Evolutionary conservation across 2,329 filamentous ascomycete species (phyloP).

Genomic region (Apiospora pterosperma): DNA sequence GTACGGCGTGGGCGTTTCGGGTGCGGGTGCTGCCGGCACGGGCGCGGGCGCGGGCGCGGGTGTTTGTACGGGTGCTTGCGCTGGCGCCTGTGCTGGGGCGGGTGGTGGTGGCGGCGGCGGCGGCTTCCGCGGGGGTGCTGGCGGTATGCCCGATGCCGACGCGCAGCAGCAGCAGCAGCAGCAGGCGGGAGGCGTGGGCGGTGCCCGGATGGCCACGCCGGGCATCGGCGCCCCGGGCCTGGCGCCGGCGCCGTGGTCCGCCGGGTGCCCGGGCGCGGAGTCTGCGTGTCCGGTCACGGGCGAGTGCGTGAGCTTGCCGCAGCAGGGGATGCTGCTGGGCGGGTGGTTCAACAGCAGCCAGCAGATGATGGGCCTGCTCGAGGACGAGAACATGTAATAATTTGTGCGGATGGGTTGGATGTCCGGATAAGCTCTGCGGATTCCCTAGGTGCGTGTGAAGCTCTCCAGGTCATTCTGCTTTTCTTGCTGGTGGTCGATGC

Average conservation of each 20-base stretch:
- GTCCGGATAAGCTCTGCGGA: too few species aligned
- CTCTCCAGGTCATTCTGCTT: too few species aligned
- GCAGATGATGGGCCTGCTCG: constrained; percentile 62
- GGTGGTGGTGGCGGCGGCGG: neutral
- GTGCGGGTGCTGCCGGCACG: neutral
- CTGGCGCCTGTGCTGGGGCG: neutral
- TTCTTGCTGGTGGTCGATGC: too few species aligned
- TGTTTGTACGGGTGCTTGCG: neutral
- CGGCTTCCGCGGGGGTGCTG: neutral
- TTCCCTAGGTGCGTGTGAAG: too few species aligned
- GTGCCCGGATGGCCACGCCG: neutral
- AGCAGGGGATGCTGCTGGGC: constrained; percentile 46
- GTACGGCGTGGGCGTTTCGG: neutral
- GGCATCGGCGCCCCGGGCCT: neutral
- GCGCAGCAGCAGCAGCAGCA: neutral
- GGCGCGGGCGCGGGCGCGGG: neutral
- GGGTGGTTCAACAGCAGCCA: constrained; percentile 66
- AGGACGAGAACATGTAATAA: constrained; percentile 46
- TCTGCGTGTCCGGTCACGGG: too few species aligned
- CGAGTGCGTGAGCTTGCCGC: constrained; percentile 3
- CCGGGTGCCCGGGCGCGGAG: neutral
- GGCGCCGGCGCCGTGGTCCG: constrained; percentile 15
- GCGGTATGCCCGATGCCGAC: neutral
- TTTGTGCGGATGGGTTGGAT: too few species aligned
- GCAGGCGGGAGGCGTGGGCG: neutral